These are phyloP conservation scores for Triticum aestivum DNA, from an alignment of 176 grass and related monocot species.

Conservation along the genomic window DNA sequence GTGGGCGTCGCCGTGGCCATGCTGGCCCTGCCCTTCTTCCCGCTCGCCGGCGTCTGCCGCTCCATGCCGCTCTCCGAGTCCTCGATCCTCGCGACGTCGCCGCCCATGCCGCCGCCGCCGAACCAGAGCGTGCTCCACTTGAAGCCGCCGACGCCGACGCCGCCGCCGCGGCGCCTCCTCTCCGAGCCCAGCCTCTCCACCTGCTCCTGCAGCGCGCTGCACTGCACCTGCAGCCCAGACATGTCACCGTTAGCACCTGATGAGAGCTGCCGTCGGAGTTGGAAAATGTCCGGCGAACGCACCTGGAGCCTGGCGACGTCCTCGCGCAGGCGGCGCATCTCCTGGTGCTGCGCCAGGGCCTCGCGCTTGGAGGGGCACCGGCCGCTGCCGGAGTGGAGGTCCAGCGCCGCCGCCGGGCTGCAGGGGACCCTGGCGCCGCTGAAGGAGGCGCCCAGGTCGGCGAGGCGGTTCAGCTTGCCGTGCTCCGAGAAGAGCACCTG, in stretches of 20 bases:
- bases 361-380: constrained; percentile 86
- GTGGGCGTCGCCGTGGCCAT: constrained; percentile 19
- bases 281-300: neutral
- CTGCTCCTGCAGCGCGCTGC: constrained; percentile 74
- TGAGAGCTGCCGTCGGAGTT: neutral
- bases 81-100: constrained; percentile 59
- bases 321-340: constrained; percentile 78
- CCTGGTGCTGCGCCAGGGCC: constrained; percentile 78
- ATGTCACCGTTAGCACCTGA: neutral
- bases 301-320: constrained; percentile 82
- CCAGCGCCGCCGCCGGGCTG: constrained; percentile 58
- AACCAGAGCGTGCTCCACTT: constrained; percentile 86
- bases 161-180: constrained; percentile 49
- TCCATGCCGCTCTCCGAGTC: constrained; percentile 61
- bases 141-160: constrained; percentile 42
- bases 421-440: constrained; percentile 47
- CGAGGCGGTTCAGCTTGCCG: constrained; percentile 75
- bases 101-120: constrained; percentile 24
- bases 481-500: constrained; percentile 98
- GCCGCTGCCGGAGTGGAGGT: constrained; percentile 44
- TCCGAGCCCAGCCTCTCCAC: constrained; percentile 60
- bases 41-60: constrained; percentile 51
- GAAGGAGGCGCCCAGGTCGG: constrained; percentile 78
- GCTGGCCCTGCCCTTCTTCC: constrained; percentile 46
- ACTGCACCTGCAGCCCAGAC: constrained; percentile 55